A percentile compares a stretch with the other conserved stretches of the same genome.
Evolutionary conservation across 1,284 basidiomycete species (phyloP).

Genomic region (Gomphus sp.): DNA sequence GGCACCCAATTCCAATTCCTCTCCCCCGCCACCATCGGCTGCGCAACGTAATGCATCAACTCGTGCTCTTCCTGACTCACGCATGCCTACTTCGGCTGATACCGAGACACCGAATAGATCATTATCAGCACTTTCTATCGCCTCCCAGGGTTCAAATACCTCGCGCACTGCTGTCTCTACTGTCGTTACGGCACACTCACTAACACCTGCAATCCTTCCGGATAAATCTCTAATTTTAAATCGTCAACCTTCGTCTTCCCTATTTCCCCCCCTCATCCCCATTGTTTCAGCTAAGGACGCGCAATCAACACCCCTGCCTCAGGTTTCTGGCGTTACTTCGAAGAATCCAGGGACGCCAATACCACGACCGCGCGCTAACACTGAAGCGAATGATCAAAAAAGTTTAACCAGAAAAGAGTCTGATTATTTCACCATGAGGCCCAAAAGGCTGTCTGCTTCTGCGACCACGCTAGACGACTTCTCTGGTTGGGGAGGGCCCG

Average conservation of each 20-base stretch:
- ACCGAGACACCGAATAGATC: slow-evolving; percentile 12
- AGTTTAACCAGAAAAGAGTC: not conserved
- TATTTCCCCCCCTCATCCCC: slow-evolving; percentile 51
- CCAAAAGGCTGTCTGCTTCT: slow-evolving; percentile 17
- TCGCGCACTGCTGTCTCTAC: slow-evolving; percentile 40
- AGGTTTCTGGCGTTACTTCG: slow-evolving; percentile 20
- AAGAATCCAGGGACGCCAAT: not conserved
- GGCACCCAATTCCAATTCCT: slow-evolving; percentile 17
- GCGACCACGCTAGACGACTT: slow-evolving; percentile 42
- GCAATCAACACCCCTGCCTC: slow-evolving; percentile 24
- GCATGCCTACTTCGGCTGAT: not conserved
- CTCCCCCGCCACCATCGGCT: not conserved
- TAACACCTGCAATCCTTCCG: slow-evolving; percentile 38
- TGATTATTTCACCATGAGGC: slow-evolving; percentile 7
- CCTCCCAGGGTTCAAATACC: slow-evolving; percentile 1
- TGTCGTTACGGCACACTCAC: slow-evolving; percentile 55
- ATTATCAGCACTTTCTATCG: slow-evolving; percentile 11
- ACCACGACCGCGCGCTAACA: slow-evolving; percentile 12
- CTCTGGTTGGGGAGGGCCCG: slow-evolving; percentile 38
- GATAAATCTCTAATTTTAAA: slow-evolving; percentile 15
- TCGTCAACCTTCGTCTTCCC: slow-evolving; percentile 33
- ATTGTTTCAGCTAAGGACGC: slow-evolving; percentile 23
- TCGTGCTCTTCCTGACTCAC: not conserved
- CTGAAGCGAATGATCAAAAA: slow-evolving; percentile 31
- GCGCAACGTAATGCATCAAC: not conserved